Base-by-base conservation (phyloP, 2,329 filamentous ascomycete species). In the Cercospora sojina region DNA sequence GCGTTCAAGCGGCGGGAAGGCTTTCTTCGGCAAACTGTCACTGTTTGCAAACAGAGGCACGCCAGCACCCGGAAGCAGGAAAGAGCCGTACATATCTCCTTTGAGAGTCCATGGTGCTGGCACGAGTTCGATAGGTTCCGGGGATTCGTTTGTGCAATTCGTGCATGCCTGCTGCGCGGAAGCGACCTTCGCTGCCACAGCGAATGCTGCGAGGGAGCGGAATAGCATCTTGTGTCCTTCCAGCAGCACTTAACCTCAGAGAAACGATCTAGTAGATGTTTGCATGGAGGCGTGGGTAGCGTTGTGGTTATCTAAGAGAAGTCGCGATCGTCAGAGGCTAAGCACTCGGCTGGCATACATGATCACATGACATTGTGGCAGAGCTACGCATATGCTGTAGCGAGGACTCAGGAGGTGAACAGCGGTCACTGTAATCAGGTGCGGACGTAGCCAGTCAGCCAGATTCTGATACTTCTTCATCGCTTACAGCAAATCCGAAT, bases 101-200 rank as follows among this genome's bases (percentile, higher is more conserved):
- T 68, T 68, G n/a, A 70, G 23, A 38, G 66, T 60, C 68, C 68
- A 70, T 61, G 66, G 68, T 59, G 68, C 60, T 27, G 58, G 64
- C 1, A 38, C 59, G 10, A 41, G 61, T 12, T 59, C 59, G 41
- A 65, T 65, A 1, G 68, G 68, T 20, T 70, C 63, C 3, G 68
- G 51, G 8, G 68, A 70, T 18, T 68, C 68, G 58, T 67, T 70
- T n/a, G 66, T 68, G 60, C 66, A 70, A 43, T 62, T 62, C 10
- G 57, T 67, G 47, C 67, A 69, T 13, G 64, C 67, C 8, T 35
- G n/a, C 13, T 35, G n/a, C 13, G 32, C 43, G 32, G 61, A 31
- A 20, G 38, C 10, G 7, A 23, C 13, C 6, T 56, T 29, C n/a
- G 13, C n/a, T 5, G 51, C 51, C 16, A 23, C 47, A 16, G 57